A percentile compares a stretch with the other conserved stretches of the same genome.
Conservation (phyloP, 768 basidiomycete species). For the Kwoniella heveanensis region DNA sequence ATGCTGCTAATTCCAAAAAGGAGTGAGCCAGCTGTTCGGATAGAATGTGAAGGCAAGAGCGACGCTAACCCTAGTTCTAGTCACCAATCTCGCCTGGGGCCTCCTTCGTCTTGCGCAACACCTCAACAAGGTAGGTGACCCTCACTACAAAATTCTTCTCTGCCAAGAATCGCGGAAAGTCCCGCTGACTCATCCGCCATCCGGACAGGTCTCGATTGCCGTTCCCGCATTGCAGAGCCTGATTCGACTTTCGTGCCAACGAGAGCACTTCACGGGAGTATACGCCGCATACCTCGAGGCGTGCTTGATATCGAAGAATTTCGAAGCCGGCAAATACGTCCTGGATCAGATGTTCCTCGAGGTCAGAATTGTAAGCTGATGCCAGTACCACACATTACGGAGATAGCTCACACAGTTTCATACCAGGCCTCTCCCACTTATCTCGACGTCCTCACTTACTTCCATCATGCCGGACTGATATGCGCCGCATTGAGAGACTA, state of each 20-base stretch:
- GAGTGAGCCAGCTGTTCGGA: slow-evolving; percentile 26
- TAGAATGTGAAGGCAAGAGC: background rate
- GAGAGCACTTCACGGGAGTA: slow-evolving; percentile 27
- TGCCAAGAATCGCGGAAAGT: too few species aligned
- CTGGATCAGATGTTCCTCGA: slow-evolving; percentile 30
- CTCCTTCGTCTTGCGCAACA: slow-evolving; percentile 33
- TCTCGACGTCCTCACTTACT: slow-evolving; percentile 46
- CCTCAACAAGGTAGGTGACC: slow-evolving; percentile 22
- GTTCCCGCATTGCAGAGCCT: slow-evolving; percentile 22
- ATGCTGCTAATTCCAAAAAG: slow-evolving; percentile 24
- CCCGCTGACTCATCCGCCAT: too few species aligned
- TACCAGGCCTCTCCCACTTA: slow-evolving; percentile 30
- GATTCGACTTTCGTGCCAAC: background rate
- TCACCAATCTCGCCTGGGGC: slow-evolving; percentile 26
- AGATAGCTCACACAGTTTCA: background rate
- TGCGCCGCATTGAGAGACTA: slow-evolving; percentile 31
- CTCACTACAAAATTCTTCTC: background rate
- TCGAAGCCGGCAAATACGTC: slow-evolving; percentile 1
- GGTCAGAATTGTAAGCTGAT: slow-evolving; percentile 27
- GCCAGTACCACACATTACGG: too few species aligned
- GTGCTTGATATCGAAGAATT: slow-evolving; percentile 12
- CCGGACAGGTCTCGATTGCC: slow-evolving; percentile 20
- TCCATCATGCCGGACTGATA: slow-evolving; percentile 48
- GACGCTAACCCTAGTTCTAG: slow-evolving; percentile 3
- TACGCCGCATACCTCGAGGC: slow-evolving; percentile 46